Base-by-base conservation (phyloP, 345 rosid species). In the Bruguiera sexangula region DNA sequence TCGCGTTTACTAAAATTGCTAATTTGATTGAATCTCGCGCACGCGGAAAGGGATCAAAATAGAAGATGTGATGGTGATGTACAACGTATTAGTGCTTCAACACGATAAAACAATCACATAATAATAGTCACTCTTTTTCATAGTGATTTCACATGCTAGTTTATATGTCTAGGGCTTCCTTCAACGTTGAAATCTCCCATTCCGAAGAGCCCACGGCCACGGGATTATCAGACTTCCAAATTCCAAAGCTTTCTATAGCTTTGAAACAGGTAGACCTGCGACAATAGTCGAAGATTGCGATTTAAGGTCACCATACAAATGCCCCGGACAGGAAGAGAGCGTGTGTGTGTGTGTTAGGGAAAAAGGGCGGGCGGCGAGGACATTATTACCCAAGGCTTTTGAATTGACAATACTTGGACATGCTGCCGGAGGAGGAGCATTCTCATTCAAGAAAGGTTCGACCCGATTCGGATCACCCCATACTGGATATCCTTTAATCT, bases 361-460 rank as follows among this genome's bases (percentile, higher is more conserved):
- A 37, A 37, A 1, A 8, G 43, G 43, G 37, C 0, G 43, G 16
- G 50, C 16, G 50, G 18, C 4, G 13, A 43, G 50, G 4, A 3
- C 1, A 15, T 39, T 13, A 43, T 71, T 73, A 89, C 97, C 90
- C 56, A 95, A 76, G 70, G 91, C 87, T 78, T 90, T 95, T 8
- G 99, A 77, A 67, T 95, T 95, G 79, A 91, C 96, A 22, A 95
- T 86, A 87, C 99, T 95, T 29, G 99, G 99, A 76, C 80, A 74
- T 32, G 97, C 99, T 6, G 89, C 85, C 0, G 97, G 99, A 31
- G 96, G 96, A 69, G 83, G 85, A 66, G 81, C 87, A 21, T 85
- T 88, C 79, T 85, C 96, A 0, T 89, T 83, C 82, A 91, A 80
- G 82, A 95, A 95, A 1, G 96, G 97, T 57, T 83, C 96, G 7